phyloP scores from a whole-genome alignment of 2,329 filamentous ascomycete species.

The Canariomyces notabilis region DNA sequence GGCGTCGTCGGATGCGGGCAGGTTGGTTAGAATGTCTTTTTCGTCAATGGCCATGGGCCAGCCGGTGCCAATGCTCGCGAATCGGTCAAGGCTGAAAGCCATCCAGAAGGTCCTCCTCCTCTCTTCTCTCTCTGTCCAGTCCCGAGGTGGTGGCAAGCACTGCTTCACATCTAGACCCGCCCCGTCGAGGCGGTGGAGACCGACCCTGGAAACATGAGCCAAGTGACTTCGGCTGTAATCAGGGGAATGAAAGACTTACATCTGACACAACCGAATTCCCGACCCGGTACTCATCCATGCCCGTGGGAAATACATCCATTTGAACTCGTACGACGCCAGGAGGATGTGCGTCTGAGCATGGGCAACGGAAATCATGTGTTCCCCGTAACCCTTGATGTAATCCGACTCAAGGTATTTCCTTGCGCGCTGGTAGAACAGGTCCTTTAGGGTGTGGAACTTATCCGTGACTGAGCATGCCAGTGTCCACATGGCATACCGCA shows the following conservation, averaged over 20 bases:
- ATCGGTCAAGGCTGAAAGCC: slow-evolving; percentile 84
- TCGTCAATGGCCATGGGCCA: slow-evolving; percentile 97
- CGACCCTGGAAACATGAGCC: slow-evolving; percentile 64
- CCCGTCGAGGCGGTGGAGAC: slow-evolving; percentile 81
- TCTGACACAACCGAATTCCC: slow-evolving; percentile 74
- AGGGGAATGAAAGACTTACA: slow-evolving; percentile 47
- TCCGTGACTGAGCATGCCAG: slow-evolving; percentile 80
- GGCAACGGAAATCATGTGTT: slow-evolving; percentile 77
- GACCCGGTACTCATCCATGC: slow-evolving; percentile 91
- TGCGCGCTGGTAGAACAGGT: slow-evolving; percentile 83
- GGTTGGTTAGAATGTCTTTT: slow-evolving; percentile 78
- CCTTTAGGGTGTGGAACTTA: slow-evolving; percentile 72
- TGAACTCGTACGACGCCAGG: slow-evolving; percentile 84
- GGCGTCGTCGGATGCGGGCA: slow-evolving; percentile 79
- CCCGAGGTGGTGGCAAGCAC: slow-evolving; percentile 75
- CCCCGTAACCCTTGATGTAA: slow-evolving; percentile 87
- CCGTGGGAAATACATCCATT: slow-evolving; percentile 93
- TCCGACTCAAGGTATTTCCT: slow-evolving; percentile 88
- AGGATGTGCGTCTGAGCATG: slow-evolving; percentile 83
- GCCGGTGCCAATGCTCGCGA: slow-evolving; percentile 91
- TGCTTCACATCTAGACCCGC: slow-evolving; percentile 85
- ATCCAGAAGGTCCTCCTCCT: slow-evolving; percentile 91
- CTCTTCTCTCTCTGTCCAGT: slow-evolving; percentile 94
- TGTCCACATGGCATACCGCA: slow-evolving; percentile 97
- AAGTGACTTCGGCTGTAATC: background rate